Conservation (phyloP, 2,329 filamentous ascomycete genomes). For the Metarhizium guizhouense region DNA sequence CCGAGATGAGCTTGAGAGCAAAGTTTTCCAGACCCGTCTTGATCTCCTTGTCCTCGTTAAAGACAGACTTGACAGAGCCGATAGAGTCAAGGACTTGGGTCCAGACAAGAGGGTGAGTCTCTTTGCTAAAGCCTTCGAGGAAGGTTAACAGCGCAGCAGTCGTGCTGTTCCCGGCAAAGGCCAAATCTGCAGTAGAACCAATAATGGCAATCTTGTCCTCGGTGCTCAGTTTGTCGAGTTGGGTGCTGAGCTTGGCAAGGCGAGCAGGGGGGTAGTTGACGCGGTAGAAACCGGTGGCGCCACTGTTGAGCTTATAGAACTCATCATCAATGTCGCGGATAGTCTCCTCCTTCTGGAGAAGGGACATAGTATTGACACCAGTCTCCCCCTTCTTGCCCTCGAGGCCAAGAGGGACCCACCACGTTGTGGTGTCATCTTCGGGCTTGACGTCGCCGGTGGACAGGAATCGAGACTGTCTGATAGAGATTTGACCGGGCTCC, state of each 20-base stretch:
- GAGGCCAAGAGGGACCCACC: conserved; percentile 90
- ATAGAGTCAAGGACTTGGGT: conserved; percentile 73
- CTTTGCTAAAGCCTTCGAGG: conserved; percentile 71
- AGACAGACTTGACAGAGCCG: conserved; percentile 71
- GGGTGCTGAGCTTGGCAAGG: conserved; percentile 68
- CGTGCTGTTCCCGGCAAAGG: conserved; percentile 75
- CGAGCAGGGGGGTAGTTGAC: conserved; percentile 87
- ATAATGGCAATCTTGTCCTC: conserved; percentile 91
- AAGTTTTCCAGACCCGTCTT: conserved; percentile 70
- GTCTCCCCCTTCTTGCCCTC: conserved; percentile 62
- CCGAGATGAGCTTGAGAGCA: conserved; percentile 64
- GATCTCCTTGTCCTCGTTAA: conserved; percentile 65
- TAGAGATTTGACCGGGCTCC: conserved; percentile 68
- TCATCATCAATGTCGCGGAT: conserved; percentile 64
- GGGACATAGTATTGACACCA: conserved; percentile 53
- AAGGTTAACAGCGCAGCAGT: conserved; percentile 77
- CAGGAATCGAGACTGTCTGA: conserved; percentile 84
- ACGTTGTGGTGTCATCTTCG: conserved; percentile 83
- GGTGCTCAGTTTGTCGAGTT: conserved; percentile 65
- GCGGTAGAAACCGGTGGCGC: conserved; percentile 81
- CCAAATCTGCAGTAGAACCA: conserved; percentile 81
- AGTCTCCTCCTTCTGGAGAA: conserved; percentile 69
- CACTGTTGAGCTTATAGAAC: conserved; percentile 92
- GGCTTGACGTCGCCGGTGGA: conserved; percentile 84
- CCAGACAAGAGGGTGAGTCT: conserved; percentile 85